Evolutionary conservation across 371 early-diverging fungal genomes (phyloP), one percentile per base, ranked within the genome.

Genomic region (Syncephalis plumigaleata): DNA sequence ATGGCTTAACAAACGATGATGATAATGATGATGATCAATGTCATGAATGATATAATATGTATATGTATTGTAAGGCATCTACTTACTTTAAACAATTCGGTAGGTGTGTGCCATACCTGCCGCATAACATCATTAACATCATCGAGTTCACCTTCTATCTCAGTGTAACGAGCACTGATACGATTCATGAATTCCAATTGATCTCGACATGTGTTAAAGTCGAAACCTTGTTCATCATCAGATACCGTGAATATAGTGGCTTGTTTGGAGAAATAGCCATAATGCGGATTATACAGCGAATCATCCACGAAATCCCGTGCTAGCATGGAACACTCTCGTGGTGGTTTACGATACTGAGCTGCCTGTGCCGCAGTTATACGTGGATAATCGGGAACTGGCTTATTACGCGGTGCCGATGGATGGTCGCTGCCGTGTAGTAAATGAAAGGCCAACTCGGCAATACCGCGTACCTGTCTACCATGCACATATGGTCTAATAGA

Each of bases 51-150:
- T n/a, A n/a, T n/a, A n/a, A n/a, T n/a, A n/a, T n/a, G n/a, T n/a
- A n/a, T n/a, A n/a, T n/a, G n/a, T n/a, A n/a, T n/a, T n/a, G n/a
- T n/a, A n/a, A 17, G n/a, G 18, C 3, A 36, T 23, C 7, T 11
- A 40, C 3, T 40, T 67, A 84, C 84, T 70, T 85, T 88, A 61
- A 97, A 90, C 22, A 95, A 60, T 59, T 95, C 95, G 0, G 92
- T 89, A 3, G 95, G 91, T 2, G 98, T 95, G 60, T 95, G 94
- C 94, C 98, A 94, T 20, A 92, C 78, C 62, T 93, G 95, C 52
- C 84, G 63, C 0, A 87, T 68, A 42, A 77, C 56, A 47, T 72
- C 71, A 9, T 68, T 64, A 23, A 72, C 71, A 18, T 65, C 64
- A 15, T 66, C 66, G 39, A 72, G 68, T 24, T 60, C 55, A 21